Evolutionary conservation across 2,329 filamentous ascomycete species (phyloP), one percentile per base, ranked within the genome.

Genomic region (Teratosphaeria viscida): DNA sequence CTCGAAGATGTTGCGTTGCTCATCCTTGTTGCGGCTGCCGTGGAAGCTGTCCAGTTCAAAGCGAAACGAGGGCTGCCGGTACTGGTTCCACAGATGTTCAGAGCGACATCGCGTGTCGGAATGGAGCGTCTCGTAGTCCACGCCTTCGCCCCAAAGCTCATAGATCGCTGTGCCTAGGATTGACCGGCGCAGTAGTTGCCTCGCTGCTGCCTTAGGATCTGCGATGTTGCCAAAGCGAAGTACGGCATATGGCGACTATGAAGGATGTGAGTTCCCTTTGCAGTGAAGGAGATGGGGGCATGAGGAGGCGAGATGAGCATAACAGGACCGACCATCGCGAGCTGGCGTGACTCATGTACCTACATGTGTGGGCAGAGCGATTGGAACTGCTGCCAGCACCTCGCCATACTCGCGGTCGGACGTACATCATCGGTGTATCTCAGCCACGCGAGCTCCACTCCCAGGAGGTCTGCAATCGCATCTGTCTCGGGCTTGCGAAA

Each of bases 401-500:
- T 62, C 60, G 52, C 32, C 63, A 61, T 53, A 19, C 53, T 23
- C 27, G 23, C 27, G 14, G 27, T 16, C 19, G 16, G 26, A 70
- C 86, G 73, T 82, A 95, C 91, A 73, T 85, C 81, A 62, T 85
- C 77, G 62, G 81, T 82, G 73, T 97, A 96, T 7, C 79, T 82
- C n/a, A 92, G 67, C 61, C 96, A 81, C 65, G 89, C 81, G 57
- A 96, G 71, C 27, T 86, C 75, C 39, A 94, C 77, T 10, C 80
- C 80, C 59, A 85, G 82, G 5, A 92, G 72, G 10, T 84, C 77
- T 3, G 90, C 91, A 23, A 99, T 78, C 27, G 94, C 86, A 69
- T 92, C 78, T 14, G 96, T 82, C 74, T 99, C 94, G 2, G 92
- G 84, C 59, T 85, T 79, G 47, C 92, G 87, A 72, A 99, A 99